Conservation (phyloP, 306 rosid genomes). For the Pachyrhizus erosus region DNA sequence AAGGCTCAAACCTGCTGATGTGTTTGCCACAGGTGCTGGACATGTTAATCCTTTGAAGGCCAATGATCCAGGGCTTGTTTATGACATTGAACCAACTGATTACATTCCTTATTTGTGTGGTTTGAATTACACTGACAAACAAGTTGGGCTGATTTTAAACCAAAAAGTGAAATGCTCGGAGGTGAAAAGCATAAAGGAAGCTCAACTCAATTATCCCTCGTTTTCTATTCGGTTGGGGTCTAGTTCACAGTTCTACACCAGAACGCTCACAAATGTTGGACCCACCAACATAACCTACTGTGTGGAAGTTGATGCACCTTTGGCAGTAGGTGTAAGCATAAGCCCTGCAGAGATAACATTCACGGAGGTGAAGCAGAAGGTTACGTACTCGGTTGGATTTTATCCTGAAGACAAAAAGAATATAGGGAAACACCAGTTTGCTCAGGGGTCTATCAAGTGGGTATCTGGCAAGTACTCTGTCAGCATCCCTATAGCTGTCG, state of each 20-base stretch:
- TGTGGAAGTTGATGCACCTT: constrained; percentile 37
- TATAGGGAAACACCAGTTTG: constrained; percentile 7
- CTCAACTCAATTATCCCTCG: constrained; percentile 63
- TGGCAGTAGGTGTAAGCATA: constrained; percentile 37
- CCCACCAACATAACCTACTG: constrained; percentile 45
- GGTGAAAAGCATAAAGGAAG: constrained; percentile 39
- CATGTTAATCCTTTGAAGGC: constrained; percentile 66
- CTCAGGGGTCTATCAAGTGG: constrained; percentile 61
- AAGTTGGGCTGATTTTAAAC: constrained; percentile 47
- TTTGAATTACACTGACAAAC: constrained; percentile 51
- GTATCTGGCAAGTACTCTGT: constrained; percentile 52
- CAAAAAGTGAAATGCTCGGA: constrained; percentile 41
- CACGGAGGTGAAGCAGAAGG: constrained; percentile 51
- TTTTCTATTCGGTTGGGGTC: constrained; percentile 47
- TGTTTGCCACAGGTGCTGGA: constrained; percentile 63
- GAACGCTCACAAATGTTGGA: constrained; percentile 64
- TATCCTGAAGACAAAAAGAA: constrained; percentile 16
- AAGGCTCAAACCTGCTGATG: constrained; percentile 45
- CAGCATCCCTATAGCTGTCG: constrained; percentile 50
- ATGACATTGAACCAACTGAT: constrained; percentile 52
- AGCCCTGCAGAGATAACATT: constrained; percentile 47
- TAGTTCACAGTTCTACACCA: constrained; percentile 46
- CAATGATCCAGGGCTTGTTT: constrained; percentile 59
- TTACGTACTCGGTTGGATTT: constrained; percentile 43
- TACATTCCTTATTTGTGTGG: constrained; percentile 66